These are phyloP conservation scores for Fragaria ananassa DNA, from an alignment of 306 rosid genomes.

Conservation along the genomic window DNA sequence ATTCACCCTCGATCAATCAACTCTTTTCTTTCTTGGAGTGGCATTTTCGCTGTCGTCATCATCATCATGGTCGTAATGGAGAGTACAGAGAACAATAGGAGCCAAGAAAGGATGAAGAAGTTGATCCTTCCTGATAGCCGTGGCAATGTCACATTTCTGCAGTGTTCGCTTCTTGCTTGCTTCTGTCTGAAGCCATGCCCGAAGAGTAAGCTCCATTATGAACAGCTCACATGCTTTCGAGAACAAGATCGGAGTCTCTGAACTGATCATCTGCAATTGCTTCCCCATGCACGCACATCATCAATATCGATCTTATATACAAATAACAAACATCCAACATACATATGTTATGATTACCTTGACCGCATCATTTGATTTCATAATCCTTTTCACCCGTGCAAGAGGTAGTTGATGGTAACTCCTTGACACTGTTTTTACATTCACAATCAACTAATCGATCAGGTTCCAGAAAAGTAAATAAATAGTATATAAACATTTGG, in stretches of 20 bases:
- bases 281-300: not conserved
- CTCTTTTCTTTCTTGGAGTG: too few species aligned
- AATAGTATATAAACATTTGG: too few species aligned
- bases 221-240: conserved; percentile 45
- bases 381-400: conserved; percentile 35
- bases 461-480: not conserved
- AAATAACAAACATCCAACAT: not conserved
- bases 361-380: conserved; percentile 26
- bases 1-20: too few species aligned
- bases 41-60: not conserved
- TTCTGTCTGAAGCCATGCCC: conserved; percentile 33
- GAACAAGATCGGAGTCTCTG: conserved; percentile 34
- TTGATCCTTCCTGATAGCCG: conserved; percentile 18
- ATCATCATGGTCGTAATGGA: not conserved
- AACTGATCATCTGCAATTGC: conserved; percentile 31
- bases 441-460: not conserved
- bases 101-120: conserved; percentile 24
- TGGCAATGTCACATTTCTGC: conserved; percentile 27
- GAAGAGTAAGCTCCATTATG: conserved; percentile 43
- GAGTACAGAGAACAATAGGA: not conserved
- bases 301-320: not conserved
- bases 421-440: conserved; percentile 26
- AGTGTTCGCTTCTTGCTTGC: conserved; percentile 15
- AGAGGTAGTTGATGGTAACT: conserved; percentile 28
- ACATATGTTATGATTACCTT: conserved; percentile 19